These are phyloP conservation scores for Alternaria triticimaculans DNA, from an alignment of 2,329 filamentous ascomycete species.

Conservation along the genomic window DNA sequence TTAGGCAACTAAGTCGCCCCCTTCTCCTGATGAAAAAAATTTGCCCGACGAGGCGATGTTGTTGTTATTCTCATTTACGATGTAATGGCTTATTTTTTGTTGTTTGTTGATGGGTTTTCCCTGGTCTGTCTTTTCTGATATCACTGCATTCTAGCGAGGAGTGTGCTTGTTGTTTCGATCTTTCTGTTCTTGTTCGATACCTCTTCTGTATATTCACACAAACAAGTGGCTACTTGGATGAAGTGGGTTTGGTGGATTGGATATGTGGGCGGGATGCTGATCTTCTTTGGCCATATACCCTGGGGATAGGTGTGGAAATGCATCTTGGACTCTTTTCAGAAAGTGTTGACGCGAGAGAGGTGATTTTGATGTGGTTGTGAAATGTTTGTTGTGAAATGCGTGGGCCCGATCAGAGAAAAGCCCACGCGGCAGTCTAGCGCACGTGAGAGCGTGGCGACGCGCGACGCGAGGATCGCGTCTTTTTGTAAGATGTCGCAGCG, in stretches of 20 bases:
- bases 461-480: conserved; percentile 6
- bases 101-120: not conserved
- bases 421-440: not conserved
- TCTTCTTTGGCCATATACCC: conserved; percentile 21
- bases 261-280: conserved; percentile 4
- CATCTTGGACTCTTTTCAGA: conserved; percentile 1
- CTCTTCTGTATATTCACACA: conserved; percentile 8
- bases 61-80: conserved; percentile 13
- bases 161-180: not conserved
- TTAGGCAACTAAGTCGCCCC: too few relatives aligned
- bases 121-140: conserved; percentile 13
- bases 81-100: conserved; percentile 9
- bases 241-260: not conserved
- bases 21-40: not conserved
- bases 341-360: too few relatives aligned
- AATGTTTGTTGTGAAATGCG: not conserved
- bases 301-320: conserved; percentile 13
- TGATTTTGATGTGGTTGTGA: not conserved
- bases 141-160: conserved; percentile 21
- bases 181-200: conserved; percentile 9
- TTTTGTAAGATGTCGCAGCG: not conserved
- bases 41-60: not conserved
- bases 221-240: conserved; percentile 4
- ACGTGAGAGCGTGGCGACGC: conserved; percentile 24
- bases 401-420: not conserved